These are phyloP conservation scores for Acmispon strigosus DNA, from an alignment of 306 rosid species.

Conservation along the genomic window DNA sequence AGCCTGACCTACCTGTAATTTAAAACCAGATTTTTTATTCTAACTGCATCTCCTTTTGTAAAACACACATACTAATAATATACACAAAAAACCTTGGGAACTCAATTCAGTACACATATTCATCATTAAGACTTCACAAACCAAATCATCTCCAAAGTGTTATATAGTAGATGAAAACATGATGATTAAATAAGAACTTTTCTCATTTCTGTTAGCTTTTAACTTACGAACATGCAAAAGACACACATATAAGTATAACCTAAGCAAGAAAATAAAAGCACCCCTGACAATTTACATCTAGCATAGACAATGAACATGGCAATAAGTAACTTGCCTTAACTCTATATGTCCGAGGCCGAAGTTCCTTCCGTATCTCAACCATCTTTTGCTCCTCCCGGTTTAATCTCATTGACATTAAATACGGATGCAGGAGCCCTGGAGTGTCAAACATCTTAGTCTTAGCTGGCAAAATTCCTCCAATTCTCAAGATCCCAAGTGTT, in stretches of 20 bases:
- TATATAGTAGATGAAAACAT: not conserved
- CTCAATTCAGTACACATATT: not conserved
- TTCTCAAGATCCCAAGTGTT: conserved; percentile 79
- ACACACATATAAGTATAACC: not conserved
- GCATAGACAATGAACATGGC: not conserved
- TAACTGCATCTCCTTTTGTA: not conserved
- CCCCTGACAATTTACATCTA: not conserved
- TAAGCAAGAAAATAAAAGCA: conserved; percentile 1
- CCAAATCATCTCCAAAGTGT: not conserved
- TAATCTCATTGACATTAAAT: conserved; percentile 73
- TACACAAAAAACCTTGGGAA: not conserved
- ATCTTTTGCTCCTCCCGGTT: conserved; percentile 83
- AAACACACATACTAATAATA: not conserved
- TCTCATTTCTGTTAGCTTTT: not conserved
- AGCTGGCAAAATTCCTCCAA: conserved; percentile 86
- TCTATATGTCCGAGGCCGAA: conserved; percentile 70
- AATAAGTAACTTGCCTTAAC: conserved; percentile 59
- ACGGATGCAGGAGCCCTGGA: conserved; percentile 86
- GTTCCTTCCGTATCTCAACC: conserved; percentile 93
- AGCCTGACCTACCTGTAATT: conserved; percentile 74
- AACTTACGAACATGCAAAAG: not conserved
- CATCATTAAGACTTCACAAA: not conserved
- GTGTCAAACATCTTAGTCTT: conserved; percentile 90
- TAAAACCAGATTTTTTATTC: conserved; percentile 18
- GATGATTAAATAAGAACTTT: not conserved